phyloP scores from a whole-genome alignment of 2,329 filamentous ascomycete genomes.

The Botrytis elliptica region DNA sequence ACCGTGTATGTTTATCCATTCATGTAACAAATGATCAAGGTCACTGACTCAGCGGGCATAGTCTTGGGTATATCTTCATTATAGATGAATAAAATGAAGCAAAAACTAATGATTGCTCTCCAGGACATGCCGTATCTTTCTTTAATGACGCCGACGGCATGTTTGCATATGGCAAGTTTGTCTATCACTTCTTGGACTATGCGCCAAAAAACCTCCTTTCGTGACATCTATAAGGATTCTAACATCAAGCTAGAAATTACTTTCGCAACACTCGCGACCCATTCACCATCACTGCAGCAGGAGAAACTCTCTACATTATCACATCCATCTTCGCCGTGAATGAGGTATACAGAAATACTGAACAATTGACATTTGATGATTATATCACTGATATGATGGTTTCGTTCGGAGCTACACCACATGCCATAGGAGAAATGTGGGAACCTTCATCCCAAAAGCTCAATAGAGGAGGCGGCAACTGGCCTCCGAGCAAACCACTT shows the following conservation, averaged over 20 bases:
- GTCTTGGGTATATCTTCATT: background rate
- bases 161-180: slow-evolving; percentile 1
- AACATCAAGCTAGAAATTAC: background rate
- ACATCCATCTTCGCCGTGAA: slow-evolving; percentile 8
- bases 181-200: background rate
- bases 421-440: slow-evolving; percentile 4
- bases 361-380: slow-evolving; percentile 12
- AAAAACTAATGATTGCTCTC: background rate
- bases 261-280: slow-evolving; percentile 10
- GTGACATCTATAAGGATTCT: background rate
- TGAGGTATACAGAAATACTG: slow-evolving; percentile 9
- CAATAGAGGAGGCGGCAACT: background rate
- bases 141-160: background rate
- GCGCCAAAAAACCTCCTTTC: background rate
- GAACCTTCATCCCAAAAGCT: background rate
- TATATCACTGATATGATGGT: slow-evolving; percentile 16
- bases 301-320: slow-evolving; percentile 16
- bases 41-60: background rate
- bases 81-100: background rate
- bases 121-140: slow-evolving; percentile 8
- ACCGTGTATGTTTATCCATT: too few relatives aligned
- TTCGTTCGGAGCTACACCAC: background rate
- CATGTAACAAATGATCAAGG: too few relatives aligned
- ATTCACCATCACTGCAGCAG: slow-evolving; percentile 14
- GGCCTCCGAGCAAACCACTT: background rate